Evolutionary conservation across 257 asterid species (phyloP).

Genomic region (Fraxinus excelsior): DNA sequence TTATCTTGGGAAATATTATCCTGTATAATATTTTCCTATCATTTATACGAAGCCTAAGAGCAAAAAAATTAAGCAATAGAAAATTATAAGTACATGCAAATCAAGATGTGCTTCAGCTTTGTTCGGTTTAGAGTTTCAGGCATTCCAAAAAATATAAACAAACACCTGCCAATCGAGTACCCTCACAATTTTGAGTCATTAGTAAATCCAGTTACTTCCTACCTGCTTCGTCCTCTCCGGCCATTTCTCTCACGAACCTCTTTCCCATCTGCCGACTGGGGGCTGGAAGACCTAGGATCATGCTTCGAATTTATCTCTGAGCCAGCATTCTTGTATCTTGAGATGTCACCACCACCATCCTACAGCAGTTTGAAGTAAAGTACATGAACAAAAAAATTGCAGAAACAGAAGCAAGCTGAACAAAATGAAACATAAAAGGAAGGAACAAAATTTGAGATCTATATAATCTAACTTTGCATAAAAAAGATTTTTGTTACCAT

Average conservation of each 20-base stretch:
- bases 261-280: slow-evolving; percentile 46
- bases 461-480: slow-evolving; percentile 47
- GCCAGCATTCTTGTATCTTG: slow-evolving; percentile 41
- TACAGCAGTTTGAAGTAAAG: slow-evolving; percentile 98
- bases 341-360: slow-evolving; percentile 62
- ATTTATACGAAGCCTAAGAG: background rate
- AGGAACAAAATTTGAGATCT: slow-evolving; percentile 41
- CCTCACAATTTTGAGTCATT: background rate
- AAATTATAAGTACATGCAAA: background rate
- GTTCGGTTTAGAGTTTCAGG: background rate
- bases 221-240: slow-evolving; percentile 63
- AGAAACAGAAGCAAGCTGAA: slow-evolving; percentile 96
- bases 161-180: background rate
- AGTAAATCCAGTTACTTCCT: slow-evolving; percentile 9
- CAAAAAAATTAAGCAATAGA: slow-evolving; percentile 8
- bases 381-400: slow-evolving; percentile 98
- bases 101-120: background rate
- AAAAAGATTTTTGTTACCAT: slow-evolving; percentile 61
- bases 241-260: slow-evolving; percentile 59
- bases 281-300: slow-evolving; percentile 37
- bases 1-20: background rate
- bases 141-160: background rate
- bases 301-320: slow-evolving; percentile 46
- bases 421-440: slow-evolving; percentile 54
- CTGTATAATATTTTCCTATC: slow-evolving; percentile 8